Evolutionary conservation across 2,329 filamentous ascomycete genomes (phyloP), one percentile per base, ranked within the genome.

Genomic region (Apiospora pterosperma): DNA sequence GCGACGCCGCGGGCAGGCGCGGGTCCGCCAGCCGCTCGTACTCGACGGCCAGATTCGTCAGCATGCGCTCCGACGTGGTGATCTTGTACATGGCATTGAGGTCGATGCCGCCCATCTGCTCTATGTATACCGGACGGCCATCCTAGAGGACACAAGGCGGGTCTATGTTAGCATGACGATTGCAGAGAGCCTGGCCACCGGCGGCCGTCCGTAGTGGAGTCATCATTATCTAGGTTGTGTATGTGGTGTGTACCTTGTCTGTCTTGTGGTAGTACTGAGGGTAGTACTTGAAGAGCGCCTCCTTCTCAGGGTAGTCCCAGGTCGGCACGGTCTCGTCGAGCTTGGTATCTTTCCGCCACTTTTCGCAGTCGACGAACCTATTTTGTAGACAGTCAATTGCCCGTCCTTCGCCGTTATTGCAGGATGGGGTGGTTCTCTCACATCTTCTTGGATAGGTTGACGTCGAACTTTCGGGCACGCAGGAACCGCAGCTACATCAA

Each of bases 201-300:
- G 16, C n/a, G 25, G 7, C 3, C 38, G 21, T 44, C 23, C 14
- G 31, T 10, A 7, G 23, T 12, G 14, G 7, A n/a, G 25, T 59
- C 64, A 34, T 48, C 23, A 6, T 1, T 38, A 42, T 21, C 16
- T 5, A 34, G n/a, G n/a, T n/a, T n/a, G n/a, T 55, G 28, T 19
- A 19, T 8, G 48, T 34, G 28, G 4, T 34, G 34, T 34, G 38
- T 77, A 90, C 88, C 81, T 93, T 93, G 81, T 96, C 92, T 14
- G 89, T 95, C 84, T 97, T 97, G 87, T 99, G 96, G 84, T 99
- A 99, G 84, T 96, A 99, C 82, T 99, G 96, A 59, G 93, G 93
- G 82, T 99, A 99, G 85, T 92, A 97, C 80, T 95, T 84, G 79
- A 92, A 92, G 65, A 99, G 87, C 76, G 95, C 78, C 63, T 86